Percentiles rank a stretch among this genome's conserved stretches.
Conservation (phyloP, 208 protist species). For the Trypanosoma caninum region DNA sequence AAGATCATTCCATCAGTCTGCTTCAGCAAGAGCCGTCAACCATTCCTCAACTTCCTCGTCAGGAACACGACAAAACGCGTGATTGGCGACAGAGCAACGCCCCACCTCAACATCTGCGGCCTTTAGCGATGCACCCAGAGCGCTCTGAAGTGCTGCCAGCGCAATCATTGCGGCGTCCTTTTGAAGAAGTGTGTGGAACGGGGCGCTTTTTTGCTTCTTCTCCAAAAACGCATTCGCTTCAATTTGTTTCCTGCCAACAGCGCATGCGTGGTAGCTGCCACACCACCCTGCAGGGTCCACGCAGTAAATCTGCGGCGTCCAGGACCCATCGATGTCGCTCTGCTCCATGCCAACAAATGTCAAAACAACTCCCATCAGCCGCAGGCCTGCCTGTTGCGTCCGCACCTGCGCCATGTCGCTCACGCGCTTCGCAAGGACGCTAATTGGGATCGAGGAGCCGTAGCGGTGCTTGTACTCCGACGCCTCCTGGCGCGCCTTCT, state of each 20-base stretch:
- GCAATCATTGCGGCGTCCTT: conserved; percentile 83
- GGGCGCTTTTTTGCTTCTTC: conserved; percentile 93
- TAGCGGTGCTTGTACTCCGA: conserved; percentile 95
- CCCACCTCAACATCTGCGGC: conserved; percentile 84
- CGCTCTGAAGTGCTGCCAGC: conserved; percentile 73
- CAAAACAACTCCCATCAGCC: conserved; percentile 92
- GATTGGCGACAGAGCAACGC: conserved; percentile 36
- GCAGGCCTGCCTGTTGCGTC: conserved; percentile 97
- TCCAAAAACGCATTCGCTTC: conserved; percentile 96
- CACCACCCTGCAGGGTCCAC: conserved; percentile 95
- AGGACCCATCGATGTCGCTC: conserved; percentile 66
- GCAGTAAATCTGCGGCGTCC: conserved; percentile 91
- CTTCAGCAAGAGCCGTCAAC: conserved; percentile 84
- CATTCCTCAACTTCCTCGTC: conserved; percentile 78
- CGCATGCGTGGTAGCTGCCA: conserved; percentile 88
- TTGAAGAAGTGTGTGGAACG: conserved; percentile 71
- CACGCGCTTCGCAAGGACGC: conserved; percentile 95
- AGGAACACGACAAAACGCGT: conserved; percentile 59
- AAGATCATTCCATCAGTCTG: conserved; percentile 78
- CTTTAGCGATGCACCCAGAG: conserved; percentile 67
- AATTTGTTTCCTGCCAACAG: conserved; percentile 93
- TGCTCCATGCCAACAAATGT: conserved; percentile 95
- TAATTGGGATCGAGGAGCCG: conserved; percentile 95
- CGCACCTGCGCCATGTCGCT: conserved; percentile 97
- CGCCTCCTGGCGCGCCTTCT: conserved; percentile 94